A percentile compares a stretch with the other conserved stretches of the same genome.
Evolutionary conservation across 352 stramenopile species (phyloP).

Genomic region (Aphanomyces cochlioides): DNA sequence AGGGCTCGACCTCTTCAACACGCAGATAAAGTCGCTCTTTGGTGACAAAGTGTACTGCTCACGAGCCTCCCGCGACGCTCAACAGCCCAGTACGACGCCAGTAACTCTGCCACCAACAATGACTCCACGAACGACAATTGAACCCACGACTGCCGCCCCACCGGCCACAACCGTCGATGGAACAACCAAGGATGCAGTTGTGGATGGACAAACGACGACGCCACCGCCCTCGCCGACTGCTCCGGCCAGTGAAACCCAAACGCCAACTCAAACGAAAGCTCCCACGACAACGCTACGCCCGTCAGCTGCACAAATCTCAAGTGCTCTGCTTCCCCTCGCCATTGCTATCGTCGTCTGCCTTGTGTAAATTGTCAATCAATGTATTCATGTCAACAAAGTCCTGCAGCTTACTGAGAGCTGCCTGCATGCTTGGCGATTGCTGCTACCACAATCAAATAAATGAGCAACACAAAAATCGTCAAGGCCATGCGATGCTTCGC

Average conservation of each 20-base stretch:
- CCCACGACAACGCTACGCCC: no score
- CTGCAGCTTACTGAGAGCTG: neutral
- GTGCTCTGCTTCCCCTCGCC: no score
- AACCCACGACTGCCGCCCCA: neutral
- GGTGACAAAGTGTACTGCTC: conserved; percentile 23
- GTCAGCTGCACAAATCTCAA: no score
- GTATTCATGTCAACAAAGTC: neutral
- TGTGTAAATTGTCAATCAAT: neutral
- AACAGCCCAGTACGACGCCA: neutral
- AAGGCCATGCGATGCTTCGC: neutral
- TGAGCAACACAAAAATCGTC: neutral
- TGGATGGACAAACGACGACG: no score
- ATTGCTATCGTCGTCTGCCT: no score
- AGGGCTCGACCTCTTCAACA: neutral
- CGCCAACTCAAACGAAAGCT: no score
- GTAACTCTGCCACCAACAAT: conserved; percentile 13
- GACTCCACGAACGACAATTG: conserved; percentile 4
- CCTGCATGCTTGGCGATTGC: neutral
- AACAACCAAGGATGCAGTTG: neutral
- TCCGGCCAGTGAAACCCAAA: no score
- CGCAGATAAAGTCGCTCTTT: conserved; percentile 6
- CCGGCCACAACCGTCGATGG: neutral
- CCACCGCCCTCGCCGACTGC: no score
- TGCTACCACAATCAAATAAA: neutral
- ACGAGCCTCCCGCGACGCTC: neutral